Percentiles rank a stretch among this genome's conserved stretches.
phyloP scores from a whole-genome alignment of 192 early-diverging fungal genomes.

The Umbelopsis sp. region DNA sequence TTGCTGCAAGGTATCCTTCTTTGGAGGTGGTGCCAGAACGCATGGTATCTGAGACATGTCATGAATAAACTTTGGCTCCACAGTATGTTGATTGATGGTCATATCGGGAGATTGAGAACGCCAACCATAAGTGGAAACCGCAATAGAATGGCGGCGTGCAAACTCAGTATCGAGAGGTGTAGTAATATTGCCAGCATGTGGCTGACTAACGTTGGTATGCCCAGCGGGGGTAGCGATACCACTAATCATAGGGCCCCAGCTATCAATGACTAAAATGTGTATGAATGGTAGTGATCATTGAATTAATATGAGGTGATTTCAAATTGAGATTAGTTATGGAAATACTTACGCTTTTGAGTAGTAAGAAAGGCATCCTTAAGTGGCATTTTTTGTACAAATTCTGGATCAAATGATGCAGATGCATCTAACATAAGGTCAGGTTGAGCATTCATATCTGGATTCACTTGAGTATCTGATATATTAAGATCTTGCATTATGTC shows the following conservation, averaged over 20 bases:
- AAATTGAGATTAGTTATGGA: neutral
- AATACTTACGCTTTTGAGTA: neutral
- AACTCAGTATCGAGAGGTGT: neutral
- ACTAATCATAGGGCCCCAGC: conserved; percentile 12
- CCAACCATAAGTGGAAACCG: neutral
- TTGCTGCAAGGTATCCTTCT: neutral
- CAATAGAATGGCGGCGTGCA: conserved; percentile 8
- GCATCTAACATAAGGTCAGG: neutral
- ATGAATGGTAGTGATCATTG: neutral
- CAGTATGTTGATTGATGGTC: conserved; percentile 1
- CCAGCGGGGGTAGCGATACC: neutral
- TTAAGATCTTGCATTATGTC: conserved; percentile 11
- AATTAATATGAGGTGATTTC: neutral
- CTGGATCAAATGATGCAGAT: neutral
- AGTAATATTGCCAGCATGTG: neutral
- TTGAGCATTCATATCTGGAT: neutral
- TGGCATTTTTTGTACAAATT: conserved; percentile 2
- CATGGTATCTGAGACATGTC: conserved; percentile 13
- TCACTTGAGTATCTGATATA: neutral
- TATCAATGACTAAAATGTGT: neutral
- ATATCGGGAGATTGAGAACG: neutral
- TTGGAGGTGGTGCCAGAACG: neutral
- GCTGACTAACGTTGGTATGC: neutral
- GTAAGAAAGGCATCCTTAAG: neutral
- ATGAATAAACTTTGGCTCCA: conserved; percentile 12